Evolutionary conservation across 225 moss, liverwort and hornwort species (phyloP), one percentile per base, ranked within the genome.

Genomic region (Bryoerythrophyllum caledonicum): DNA sequence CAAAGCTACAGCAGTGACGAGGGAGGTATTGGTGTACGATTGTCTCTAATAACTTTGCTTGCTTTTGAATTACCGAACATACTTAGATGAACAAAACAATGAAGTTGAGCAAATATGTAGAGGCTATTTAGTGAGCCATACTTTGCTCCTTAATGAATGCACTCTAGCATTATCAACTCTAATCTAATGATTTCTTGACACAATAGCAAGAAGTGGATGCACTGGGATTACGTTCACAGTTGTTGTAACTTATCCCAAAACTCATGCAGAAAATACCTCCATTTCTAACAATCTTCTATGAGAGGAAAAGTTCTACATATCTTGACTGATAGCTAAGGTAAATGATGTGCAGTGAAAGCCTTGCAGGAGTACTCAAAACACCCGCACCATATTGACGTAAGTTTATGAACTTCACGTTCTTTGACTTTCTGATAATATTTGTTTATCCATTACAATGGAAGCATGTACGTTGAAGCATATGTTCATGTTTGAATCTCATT

Each of bases 291-390:
- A 17, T 49, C 48, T 49, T 49, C 48, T 1, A 19, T 34, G 14
- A 25, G 13, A 13, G 44, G 44, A 14, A n/a, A 46, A 43, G 10
- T 65, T 65, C 0, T 65, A 24, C 19, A 16, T 55, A 38, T 56
- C 25, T 52, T 20, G 68, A 28, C 43, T 63, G 15, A 48, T 35
- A 13, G 28, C 37, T 49, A 63, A 7, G 25, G 49, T 66, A 72
- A 68, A 28, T 63, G 64, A 23, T 80, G 74, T 72, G 78, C 87
- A 88, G 88, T 85, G 80, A 64, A 78, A 75, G 75, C 82, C 68
- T 63, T 87, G 75, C 41, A 72, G 57, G 59, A 80, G 74, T 85
- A 60, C 69, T 78, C 78, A 1, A 59, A 55, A 7, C 80, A 85
- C 61, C 78, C 82, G 51, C 57, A 27, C 59, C 49, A 80, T 44